Percentiles rank a stretch among this genome's conserved stretches.
Evolutionary conservation across 176 grass and related monocot species (phyloP).

Genomic region (Hsuehochloa calcarea): DNA sequence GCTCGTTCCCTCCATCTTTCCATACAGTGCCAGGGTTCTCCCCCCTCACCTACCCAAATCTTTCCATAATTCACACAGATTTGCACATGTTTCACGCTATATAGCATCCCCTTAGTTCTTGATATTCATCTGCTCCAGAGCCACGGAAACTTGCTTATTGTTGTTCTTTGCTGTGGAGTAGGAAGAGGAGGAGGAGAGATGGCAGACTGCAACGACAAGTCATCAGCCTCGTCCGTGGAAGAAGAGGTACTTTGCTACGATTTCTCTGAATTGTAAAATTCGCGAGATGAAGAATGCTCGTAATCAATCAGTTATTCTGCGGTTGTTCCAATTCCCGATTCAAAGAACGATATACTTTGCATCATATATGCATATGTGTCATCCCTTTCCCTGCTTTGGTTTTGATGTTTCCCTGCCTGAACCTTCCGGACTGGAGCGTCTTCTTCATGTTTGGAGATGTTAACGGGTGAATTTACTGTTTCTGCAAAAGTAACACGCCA

Average conservation of each 20-base stretch:
- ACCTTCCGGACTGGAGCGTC: neutral
- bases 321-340: neutral
- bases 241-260: constrained; percentile 39
- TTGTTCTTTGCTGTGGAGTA: constrained; percentile 29
- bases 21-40: constrained; percentile 42
- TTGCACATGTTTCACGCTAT: neutral
- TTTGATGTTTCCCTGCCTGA: neutral
- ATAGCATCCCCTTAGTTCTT: neutral
- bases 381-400: neutral
- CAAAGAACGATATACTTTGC: neutral
- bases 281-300: neutral
- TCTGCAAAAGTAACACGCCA: neutral
- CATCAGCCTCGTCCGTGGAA: constrained; percentile 20
- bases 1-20: neutral
- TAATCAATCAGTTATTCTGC: neutral
- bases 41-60: constrained; percentile 42
- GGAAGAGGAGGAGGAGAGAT: constrained; percentile 47
- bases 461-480: neutral
- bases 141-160: neutral
- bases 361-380: neutral
- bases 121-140: neutral
- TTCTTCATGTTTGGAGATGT: neutral
- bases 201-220: constrained; percentile 48
- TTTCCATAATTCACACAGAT: neutral
- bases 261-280: neutral